Conservation (phyloP, 2,329 filamentous ascomycete species). For the Hymenoscyphus infarciens region DNA sequence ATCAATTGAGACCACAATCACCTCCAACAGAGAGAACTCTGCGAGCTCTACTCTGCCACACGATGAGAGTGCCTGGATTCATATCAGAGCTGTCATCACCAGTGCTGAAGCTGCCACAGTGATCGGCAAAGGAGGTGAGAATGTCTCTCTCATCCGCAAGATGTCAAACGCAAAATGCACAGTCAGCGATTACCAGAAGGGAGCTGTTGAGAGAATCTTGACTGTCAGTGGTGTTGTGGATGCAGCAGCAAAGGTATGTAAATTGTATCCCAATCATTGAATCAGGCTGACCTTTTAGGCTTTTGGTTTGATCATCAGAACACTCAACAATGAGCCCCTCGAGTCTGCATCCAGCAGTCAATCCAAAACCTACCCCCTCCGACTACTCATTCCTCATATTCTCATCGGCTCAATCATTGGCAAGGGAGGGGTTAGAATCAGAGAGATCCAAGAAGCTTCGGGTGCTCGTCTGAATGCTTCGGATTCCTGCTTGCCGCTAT, state of each 20-base stretch:
- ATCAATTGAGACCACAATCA: slow-evolving; percentile 47
- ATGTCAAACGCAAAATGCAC: slow-evolving; percentile 97
- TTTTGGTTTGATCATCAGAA: slow-evolving; percentile 96
- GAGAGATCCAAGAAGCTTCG: slow-evolving; percentile 97
- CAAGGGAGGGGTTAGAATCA: slow-evolving; percentile 91
- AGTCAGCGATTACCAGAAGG: slow-evolving; percentile 96
- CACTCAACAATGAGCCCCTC: slow-evolving; percentile 93
- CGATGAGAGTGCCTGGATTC: slow-evolving; percentile 95
- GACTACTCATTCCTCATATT: slow-evolving; percentile 92
- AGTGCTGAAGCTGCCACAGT: slow-evolving; percentile 96
- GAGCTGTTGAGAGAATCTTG: slow-evolving; percentile 93
- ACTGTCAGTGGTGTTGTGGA: slow-evolving; percentile 96
- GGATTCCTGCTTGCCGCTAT: slow-evolving; percentile 88
- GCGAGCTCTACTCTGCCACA: slow-evolving; percentile 53
- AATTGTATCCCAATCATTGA: slow-evolving; percentile 12
- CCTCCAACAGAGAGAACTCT: slow-evolving; percentile 36
- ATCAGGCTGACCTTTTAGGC: slow-evolving; percentile 54
- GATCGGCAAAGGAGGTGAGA: slow-evolving; percentile 98
- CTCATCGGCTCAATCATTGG: slow-evolving; percentile 98
- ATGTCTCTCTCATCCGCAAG: slow-evolving; percentile 93
- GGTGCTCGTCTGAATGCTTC: slow-evolving; percentile 95
- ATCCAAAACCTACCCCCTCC: slow-evolving; percentile 95
- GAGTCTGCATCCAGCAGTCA: slow-evolving; percentile 83
- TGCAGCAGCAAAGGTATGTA: slow-evolving; percentile 84
- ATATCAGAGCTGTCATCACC: slow-evolving; percentile 94